These are phyloP conservation scores for Russula virescens DNA, from an alignment of 768 basidiomycete genomes.

Conservation along the genomic window DNA sequence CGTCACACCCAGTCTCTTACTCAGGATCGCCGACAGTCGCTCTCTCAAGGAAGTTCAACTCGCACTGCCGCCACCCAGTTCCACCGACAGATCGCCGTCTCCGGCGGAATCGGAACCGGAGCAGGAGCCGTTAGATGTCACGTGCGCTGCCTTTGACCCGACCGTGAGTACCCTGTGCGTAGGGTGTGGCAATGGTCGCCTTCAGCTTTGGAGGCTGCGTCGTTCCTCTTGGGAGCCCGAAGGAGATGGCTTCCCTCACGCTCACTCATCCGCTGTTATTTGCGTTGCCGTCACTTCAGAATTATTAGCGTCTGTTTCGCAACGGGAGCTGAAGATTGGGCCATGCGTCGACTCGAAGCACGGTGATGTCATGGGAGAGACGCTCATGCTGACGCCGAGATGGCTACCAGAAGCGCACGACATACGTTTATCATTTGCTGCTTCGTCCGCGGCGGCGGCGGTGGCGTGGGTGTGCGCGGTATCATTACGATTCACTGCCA, in stretches of 20 bases:
- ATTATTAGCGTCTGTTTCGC: slow-evolving; percentile 8
- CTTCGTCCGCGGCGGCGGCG: neutral
- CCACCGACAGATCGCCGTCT: neutral
- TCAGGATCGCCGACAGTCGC: slow-evolving; percentile 6
- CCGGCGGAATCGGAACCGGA: neutral
- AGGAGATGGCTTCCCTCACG: neutral
- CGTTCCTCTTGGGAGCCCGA: slow-evolving; percentile 15
- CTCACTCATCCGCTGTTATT: slow-evolving; percentile 11
- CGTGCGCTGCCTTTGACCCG: slow-evolving; percentile 11
- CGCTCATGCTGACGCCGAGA: slow-evolving; percentile 1
- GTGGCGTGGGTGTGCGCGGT: slow-evolving; percentile 2
- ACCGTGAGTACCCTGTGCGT: slow-evolving; percentile 6
- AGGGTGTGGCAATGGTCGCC: slow-evolving; percentile 8
- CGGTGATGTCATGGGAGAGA: neutral
- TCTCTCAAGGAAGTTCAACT: slow-evolving; percentile 12
- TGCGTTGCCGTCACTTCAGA: slow-evolving; percentile 1
- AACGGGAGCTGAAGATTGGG: slow-evolving; percentile 15
- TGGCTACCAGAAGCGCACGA: slow-evolving; percentile 9
- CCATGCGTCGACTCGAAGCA: slow-evolving; percentile 3
- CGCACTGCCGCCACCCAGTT: neutral
- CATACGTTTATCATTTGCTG: slow-evolving; percentile 5
- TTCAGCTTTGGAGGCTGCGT: slow-evolving; percentile 11
- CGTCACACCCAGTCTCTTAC: slow-evolving; percentile 11
- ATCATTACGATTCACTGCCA: neutral
- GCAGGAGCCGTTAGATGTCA: neutral